phyloP scores from a whole-genome alignment of 768 basidiomycete species.

The Leccinum rimulosum region DNA sequence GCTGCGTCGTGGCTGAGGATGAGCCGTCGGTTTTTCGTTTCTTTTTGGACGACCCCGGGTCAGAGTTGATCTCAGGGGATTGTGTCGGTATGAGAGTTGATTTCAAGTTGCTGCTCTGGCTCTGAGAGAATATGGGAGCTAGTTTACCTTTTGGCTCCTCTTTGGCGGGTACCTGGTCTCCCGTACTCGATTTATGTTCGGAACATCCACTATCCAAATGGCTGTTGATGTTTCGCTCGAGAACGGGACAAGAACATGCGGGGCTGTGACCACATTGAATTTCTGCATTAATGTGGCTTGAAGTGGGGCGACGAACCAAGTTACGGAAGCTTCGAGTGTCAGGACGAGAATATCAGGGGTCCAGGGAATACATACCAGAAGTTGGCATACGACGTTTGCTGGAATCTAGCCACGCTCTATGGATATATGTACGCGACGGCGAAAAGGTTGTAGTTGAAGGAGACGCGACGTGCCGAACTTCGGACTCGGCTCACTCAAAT shows the following conservation, averaged over 20 bases:
- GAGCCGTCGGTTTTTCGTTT: slow-evolving; percentile 28
- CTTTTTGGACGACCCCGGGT: slow-evolving; percentile 22
- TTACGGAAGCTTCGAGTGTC: slow-evolving; percentile 12
- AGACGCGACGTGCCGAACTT: not conserved
- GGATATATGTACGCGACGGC: not conserved
- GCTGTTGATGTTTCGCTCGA: slow-evolving; percentile 43
- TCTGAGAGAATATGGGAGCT: slow-evolving; percentile 43
- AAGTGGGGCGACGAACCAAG: slow-evolving; percentile 22
- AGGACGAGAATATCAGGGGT: not conserved
- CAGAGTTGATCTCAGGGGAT: slow-evolving; percentile 9
- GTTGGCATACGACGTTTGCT: slow-evolving; percentile 5
- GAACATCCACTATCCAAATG: slow-evolving; percentile 51
- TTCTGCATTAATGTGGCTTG: not conserved
- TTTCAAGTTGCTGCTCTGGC: slow-evolving; percentile 8
- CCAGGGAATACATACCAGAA: slow-evolving; percentile 15
- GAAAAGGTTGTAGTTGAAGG: not conserved
- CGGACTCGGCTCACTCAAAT: not conserved
- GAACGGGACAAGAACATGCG: slow-evolving; percentile 44
- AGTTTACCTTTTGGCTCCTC: slow-evolving; percentile 27
- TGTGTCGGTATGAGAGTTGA: slow-evolving; percentile 10
- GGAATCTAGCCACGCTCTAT: not conserved
- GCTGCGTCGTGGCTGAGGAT: slow-evolving; percentile 5
- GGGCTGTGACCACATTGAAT: slow-evolving; percentile 36
- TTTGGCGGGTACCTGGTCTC: slow-evolving; percentile 4
- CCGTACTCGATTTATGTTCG: slow-evolving; percentile 13